Evolutionary conservation across 2,329 filamentous ascomycete species (phyloP), one percentile per base, ranked within the genome.

Genomic region (Botrytis aclada): DNA sequence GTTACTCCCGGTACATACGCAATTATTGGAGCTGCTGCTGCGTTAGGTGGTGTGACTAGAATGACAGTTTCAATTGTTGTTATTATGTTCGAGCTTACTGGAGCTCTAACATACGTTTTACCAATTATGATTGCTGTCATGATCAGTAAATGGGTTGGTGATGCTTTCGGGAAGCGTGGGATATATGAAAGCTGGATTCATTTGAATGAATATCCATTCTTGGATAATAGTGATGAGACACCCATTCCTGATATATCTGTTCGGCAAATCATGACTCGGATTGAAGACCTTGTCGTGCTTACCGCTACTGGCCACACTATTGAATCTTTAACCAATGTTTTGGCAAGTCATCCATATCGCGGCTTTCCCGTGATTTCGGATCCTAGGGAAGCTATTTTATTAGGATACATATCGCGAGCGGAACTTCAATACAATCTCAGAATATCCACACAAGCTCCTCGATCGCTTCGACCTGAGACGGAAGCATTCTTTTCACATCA

Each of bases 101-200:
- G 96, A 70, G 96, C 96, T 1, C 87, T 99, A 41, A 97, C 94
- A 0, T 98, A 98, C 80, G 95, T 99, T 66, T 89, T 99, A 12
- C 96, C 96, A 71, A 99, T 98, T 82, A 99, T 99, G 96, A 93
- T 99, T 76, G 94, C 95, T 61, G 96, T 99, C 80, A 97, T 99
- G 95, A 87, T 98, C 62, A 93, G 93, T 75, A 99, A 99, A 84
- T 99, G 96, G 96, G 94, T 97, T 39, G 96, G 95, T 79, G 96
- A 99, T 82, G 95, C 94, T 67, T 95, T 99, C 82, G 94, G 93
- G 39, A 93, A 93, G 72, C 90, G 92, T 67, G 94, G 96, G 76
- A 98, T 99, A 82, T 99, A 99, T 84, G 96, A 99, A 82, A 92
- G 92, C 71, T 99, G 96, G 96, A 99, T 99, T 80, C 92, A 94